These are phyloP conservation scores for Porcisia deanei DNA, from an alignment of 208 protist genomes.

Conservation along the genomic window DNA sequence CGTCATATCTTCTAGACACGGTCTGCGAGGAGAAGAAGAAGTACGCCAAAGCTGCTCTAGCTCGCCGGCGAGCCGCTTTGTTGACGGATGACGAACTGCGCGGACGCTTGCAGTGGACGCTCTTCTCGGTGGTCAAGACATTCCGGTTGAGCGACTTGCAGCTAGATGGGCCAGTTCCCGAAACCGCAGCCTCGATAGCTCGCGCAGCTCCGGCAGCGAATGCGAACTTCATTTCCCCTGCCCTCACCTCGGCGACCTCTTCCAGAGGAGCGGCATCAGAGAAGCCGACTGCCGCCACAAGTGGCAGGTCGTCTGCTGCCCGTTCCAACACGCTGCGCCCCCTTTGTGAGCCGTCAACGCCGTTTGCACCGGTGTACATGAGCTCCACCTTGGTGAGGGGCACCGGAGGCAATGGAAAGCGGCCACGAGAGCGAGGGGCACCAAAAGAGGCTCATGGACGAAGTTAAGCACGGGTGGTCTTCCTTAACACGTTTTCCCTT, in stretches of 20 bases:
- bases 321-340: slow-evolving; percentile 22
- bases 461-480: not conserved
- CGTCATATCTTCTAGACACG: slow-evolving; percentile 55
- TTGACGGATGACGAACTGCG: slow-evolving; percentile 87
- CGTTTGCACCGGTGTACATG: slow-evolving; percentile 68
- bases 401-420: slow-evolving; percentile 26
- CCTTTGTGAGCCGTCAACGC: slow-evolving; percentile 29
- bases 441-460: slow-evolving; percentile 1
- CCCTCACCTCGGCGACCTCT: not conserved
- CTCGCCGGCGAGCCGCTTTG: slow-evolving; percentile 75
- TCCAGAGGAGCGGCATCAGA: not conserved
- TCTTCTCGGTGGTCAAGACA: slow-evolving; percentile 74
- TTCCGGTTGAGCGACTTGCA: slow-evolving; percentile 72
- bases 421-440: slow-evolving; percentile 12
- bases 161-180: slow-evolving; percentile 74
- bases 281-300: not conserved
- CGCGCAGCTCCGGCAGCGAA: not conserved
- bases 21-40: slow-evolving; percentile 74
- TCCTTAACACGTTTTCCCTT: not conserved
- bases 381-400: slow-evolving; percentile 55
- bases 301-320: not conserved
- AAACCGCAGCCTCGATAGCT: slow-evolving; percentile 47
- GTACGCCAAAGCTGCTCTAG: slow-evolving; percentile 74
- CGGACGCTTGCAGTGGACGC: slow-evolving; percentile 78
- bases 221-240: not conserved